phyloP scores from a whole-genome alignment of 2,329 filamentous ascomycete species.

The Atkinsonella hypoxylon region DNA sequence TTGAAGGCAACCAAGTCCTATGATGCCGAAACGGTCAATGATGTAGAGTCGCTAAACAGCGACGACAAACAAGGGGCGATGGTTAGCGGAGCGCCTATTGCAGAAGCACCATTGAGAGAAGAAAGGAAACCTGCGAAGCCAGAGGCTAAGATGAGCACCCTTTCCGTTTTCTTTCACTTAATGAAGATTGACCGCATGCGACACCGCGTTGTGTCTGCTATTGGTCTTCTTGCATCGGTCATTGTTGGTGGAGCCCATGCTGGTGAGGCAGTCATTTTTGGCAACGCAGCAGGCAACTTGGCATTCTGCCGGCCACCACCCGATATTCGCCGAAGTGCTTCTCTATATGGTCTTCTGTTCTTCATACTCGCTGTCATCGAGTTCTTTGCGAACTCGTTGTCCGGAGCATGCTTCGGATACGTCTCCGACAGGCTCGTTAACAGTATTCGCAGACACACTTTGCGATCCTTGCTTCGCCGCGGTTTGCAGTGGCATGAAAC shows the following conservation, averaged over 20 bases:
- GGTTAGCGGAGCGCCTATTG: neutral
- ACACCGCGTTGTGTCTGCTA: neutral
- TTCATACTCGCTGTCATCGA: neutral
- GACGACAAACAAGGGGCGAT: neutral
- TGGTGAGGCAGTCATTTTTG: neutral
- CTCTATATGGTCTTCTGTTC: neutral
- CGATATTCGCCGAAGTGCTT: neutral
- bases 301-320: neutral
- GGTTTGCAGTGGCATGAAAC: conserved; percentile 57
- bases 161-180: neutral
- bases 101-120: neutral
- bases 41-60: too few relatives aligned
- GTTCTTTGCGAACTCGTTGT: neutral
- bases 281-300: neutral
- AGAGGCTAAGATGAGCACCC: neutral
- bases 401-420: conserved; percentile 23
- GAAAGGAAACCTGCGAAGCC: conserved; percentile 18
- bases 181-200: conserved; percentile 1
- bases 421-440: conserved; percentile 47
- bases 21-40: neutral
- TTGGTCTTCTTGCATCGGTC: neutral
- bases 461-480: conserved; percentile 49
- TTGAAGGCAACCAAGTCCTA: neutral
- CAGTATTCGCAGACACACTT: conserved; percentile 43
- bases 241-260: neutral